Conservation (phyloP, 148 eudicot species). For the Drosera capensis region DNA sequence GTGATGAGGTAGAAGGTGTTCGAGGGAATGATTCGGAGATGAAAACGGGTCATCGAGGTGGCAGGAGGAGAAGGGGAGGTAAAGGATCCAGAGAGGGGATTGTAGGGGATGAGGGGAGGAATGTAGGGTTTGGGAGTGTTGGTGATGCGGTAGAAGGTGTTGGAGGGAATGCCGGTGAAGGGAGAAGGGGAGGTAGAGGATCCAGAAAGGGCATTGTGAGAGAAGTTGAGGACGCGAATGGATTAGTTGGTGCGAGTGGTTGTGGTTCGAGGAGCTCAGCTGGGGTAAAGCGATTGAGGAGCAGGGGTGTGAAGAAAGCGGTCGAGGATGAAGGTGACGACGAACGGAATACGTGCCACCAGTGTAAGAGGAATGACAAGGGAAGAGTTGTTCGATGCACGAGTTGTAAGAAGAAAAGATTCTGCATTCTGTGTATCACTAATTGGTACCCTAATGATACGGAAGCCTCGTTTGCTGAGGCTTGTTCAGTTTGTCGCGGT, state of each 20-base stretch:
- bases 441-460: conserved; percentile 46
- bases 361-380: conserved; percentile 71
- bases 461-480: conserved; percentile 30
- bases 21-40: too few species aligned
- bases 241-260: neutral
- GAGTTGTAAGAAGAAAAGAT: conserved; percentile 29
- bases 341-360: conserved; percentile 38
- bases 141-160: too few species aligned
- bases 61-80: neutral
- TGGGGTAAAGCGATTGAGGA: neutral
- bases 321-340: conserved; percentile 1
- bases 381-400: conserved; percentile 39
- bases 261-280: neutral
- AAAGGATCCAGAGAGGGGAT: neutral
- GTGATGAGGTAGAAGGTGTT: too few species aligned
- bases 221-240: too few species aligned
- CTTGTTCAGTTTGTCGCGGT: conserved; percentile 46
- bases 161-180: too few species aligned
- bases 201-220: neutral
- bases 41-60: neutral
- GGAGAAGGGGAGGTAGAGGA: neutral
- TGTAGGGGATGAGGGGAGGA: neutral
- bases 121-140: too few species aligned
- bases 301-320: neutral
- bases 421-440: conserved; percentile 39